A percentile compares a stretch with the other conserved stretches of the same genome.
Conservation (phyloP, 2,329 filamentous ascomycete species). For the Phaeoacremonium minimum region DNA sequence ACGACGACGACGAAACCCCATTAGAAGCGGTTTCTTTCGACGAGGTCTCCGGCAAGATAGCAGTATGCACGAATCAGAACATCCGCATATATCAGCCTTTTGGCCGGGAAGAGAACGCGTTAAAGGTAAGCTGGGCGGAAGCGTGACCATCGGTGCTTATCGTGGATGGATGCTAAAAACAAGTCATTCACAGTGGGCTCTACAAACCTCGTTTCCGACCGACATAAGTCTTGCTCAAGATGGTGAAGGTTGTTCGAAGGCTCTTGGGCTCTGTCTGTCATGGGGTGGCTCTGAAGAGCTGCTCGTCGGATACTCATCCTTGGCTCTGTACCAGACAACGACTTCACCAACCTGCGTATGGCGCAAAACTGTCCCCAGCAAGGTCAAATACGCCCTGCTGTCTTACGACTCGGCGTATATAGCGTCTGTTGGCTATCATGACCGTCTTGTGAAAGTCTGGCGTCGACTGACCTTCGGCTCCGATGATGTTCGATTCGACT, state of each 20-base stretch:
- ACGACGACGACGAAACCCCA: conserved; percentile 66
- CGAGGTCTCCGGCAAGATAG: conserved; percentile 79
- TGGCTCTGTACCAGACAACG: conserved; percentile 63
- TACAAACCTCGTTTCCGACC: conserved; percentile 55
- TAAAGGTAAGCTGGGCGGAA: conserved; percentile 73
- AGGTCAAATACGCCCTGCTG: conserved; percentile 69
- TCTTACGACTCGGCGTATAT: conserved; percentile 87
- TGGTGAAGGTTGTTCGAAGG: too few species aligned
- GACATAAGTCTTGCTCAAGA: too few species aligned
- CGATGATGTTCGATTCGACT: conserved; percentile 82
- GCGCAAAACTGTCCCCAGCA: conserved; percentile 69
- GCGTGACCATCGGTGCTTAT: too few species aligned
- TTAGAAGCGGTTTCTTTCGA: conserved; percentile 79
- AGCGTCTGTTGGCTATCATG: conserved; percentile 72
- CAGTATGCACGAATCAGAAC: conserved; percentile 61
- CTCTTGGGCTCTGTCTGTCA: conserved; percentile 58
- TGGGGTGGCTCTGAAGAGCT: conserved; percentile 88
- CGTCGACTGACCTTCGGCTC: conserved; percentile 77
- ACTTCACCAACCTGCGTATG: conserved; percentile 58
- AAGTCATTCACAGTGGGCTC: conserved; percentile 53
- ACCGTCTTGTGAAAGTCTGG: conserved; percentile 90
- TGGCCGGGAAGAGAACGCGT: conserved; percentile 62
- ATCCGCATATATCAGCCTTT: conserved; percentile 78
- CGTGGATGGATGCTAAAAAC: too few species aligned
- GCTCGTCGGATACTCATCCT: conserved; percentile 65